Conservation (phyloP, 345 rosid genomes). For the Arabidopsis thaliana region DNA sequence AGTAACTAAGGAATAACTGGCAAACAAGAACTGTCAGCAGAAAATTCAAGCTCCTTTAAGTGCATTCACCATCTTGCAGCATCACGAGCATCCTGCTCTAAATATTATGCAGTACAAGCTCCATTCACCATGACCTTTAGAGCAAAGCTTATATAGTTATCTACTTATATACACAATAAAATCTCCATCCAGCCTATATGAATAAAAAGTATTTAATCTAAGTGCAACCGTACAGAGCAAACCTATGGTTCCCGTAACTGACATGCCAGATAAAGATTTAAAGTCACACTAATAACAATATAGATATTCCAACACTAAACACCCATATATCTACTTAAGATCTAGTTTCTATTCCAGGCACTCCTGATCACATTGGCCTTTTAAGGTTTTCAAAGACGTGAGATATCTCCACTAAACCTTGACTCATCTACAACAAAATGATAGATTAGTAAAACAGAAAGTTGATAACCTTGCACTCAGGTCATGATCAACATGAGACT, state of each 20-base stretch:
- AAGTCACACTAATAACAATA: neutral
- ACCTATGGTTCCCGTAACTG: constrained; percentile 17
- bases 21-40: neutral
- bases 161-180: neutral
- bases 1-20: neutral
- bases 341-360: neutral
- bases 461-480: constrained; percentile 46
- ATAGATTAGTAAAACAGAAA: constrained; percentile 4
- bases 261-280: neutral
- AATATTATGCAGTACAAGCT: neutral
- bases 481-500: constrained; percentile 50
- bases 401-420: constrained; percentile 1
- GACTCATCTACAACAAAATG: neutral
- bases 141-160: neutral
- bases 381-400: neutral
- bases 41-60: neutral
- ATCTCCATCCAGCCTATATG: constrained; percentile 16
- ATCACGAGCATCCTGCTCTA: constrained; percentile 9
- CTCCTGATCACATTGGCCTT: neutral
- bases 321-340: neutral
- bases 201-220: constrained; percentile 12
- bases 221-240: constrained; percentile 11
- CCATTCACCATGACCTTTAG: neutral
- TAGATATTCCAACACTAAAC: neutral
- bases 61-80: constrained; percentile 25